Evolutionary conservation across 2,329 filamentous ascomycete genomes (phyloP).

Genomic region (Lasiodiplodia hormozganensis): DNA sequence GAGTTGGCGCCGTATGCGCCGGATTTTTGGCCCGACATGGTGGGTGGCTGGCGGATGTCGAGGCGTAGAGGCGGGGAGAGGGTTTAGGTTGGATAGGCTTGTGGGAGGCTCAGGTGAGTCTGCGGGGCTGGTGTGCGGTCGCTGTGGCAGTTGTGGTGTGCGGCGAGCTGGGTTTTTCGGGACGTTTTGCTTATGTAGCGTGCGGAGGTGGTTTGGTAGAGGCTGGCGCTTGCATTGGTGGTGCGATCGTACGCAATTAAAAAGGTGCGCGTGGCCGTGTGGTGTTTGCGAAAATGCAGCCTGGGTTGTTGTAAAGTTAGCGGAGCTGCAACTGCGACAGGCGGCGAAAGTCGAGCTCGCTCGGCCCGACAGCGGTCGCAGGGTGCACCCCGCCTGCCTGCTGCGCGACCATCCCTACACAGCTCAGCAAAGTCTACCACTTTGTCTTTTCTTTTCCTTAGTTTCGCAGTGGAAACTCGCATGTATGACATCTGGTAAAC

Average conservation of each 20-base stretch:
- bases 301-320: not conserved
- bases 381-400: too few species aligned
- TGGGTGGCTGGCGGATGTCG: not conserved
- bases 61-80: not conserved
- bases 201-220: not conserved
- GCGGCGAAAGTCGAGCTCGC: not conserved
- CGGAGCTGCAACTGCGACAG: not conserved
- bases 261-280: not conserved
- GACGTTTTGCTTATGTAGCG: not conserved
- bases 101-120: not conserved
- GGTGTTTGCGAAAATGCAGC: not conserved
- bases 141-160: not conserved
- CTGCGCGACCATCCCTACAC: too few species aligned
- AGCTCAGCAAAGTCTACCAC: too few species aligned
- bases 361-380: not conserved
- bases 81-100: not conserved
- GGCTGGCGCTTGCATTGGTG: too few species aligned
- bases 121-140: not conserved
- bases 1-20: slow-evolving; percentile 29
- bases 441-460: too few species aligned
- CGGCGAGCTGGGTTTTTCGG: not conserved
- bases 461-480: too few species aligned
- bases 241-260: not conserved
- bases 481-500: too few species aligned
- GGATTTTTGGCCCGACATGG: slow-evolving; percentile 22